Base-by-base conservation (phyloP, 179 eudicot genomes). In the Silene vulgaris region DNA sequence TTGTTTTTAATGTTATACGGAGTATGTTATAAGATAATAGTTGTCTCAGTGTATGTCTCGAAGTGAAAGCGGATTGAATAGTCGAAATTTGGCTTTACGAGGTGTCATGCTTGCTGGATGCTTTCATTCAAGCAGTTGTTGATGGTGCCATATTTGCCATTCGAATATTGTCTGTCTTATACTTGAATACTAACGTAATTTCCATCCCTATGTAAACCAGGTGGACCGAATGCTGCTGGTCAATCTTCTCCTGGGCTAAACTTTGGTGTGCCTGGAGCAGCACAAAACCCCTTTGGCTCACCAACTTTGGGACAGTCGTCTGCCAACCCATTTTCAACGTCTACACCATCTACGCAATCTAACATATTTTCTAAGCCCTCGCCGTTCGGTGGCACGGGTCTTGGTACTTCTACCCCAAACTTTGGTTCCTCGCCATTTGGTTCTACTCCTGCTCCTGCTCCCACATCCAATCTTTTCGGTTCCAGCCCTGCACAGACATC, bases 211-310 rank as follows among this genome's bases (percentile, higher is more conserved):
- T 75, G 70, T 75, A 64, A 75, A 75, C 69, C 84, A 95, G 99
- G 99, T 70, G 97, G 97, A 43, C 97, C 99, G 29, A 83, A 89
- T 88, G 87, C 99, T 78, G 96, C 91, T 64, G 87, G 83, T 30
- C 97, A 90, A 85, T 69, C 96, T 73, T 50, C 91, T 71, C 64
- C 84, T 76, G 90, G 81, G 23, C 20, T 37, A 76, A 84, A 86
- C 69, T 92, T 90, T 79, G 89, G 89, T 73, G 82, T 72, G 67
- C 20, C 94, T 73, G 76, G 80, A 69, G 20, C 86, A 3, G 91
- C 76, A 73, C 59, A 93, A 30, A 90, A 80, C 68, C 89, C 86
- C 74, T 88, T 94, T 74, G 80, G 82, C 48, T 70, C 90, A 13
- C 73, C 90, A 11, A 73, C 87, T 17, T 92, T 92, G 76, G 89